phyloP scores from a whole-genome alignment of 208 protist species.

The Trichomonas gallinae region DNA sequence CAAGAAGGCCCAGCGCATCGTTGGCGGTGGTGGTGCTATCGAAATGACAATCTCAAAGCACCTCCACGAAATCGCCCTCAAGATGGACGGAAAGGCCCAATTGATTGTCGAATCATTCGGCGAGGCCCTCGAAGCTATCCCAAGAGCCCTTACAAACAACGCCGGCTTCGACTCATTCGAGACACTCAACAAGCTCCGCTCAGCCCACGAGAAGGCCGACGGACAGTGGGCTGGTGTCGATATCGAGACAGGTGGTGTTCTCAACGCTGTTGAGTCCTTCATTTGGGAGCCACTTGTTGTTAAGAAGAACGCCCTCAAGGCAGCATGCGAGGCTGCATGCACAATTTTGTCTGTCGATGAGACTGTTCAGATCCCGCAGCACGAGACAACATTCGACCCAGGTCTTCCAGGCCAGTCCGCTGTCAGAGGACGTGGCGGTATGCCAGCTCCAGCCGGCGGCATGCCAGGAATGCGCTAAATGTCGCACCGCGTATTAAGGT shows the following conservation, averaged over 20 bases:
- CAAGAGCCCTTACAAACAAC: slow-evolving; percentile 91
- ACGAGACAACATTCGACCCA: neutral
- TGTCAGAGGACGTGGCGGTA: neutral
- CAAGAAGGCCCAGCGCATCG: slow-evolving; percentile 75
- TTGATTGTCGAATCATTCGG: slow-evolving; percentile 93
- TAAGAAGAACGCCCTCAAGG: slow-evolving; percentile 85
- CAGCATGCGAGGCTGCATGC: slow-evolving; percentile 96
- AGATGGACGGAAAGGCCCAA: slow-evolving; percentile 94
- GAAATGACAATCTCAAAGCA: slow-evolving; percentile 97
- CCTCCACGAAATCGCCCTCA: slow-evolving; percentile 79
- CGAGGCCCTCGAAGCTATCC: slow-evolving; percentile 97
- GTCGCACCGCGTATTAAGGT: neutral
- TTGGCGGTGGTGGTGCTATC: slow-evolving; percentile 97
- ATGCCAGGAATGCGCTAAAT: neutral
- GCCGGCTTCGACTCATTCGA: slow-evolving; percentile 98
- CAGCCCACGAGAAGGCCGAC: slow-evolving; percentile 71
- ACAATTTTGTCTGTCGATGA: slow-evolving; percentile 98
- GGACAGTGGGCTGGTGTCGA: slow-evolving; percentile 33
- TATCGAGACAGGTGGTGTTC: slow-evolving; percentile 57
- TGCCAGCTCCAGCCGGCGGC: neutral
- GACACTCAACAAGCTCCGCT: slow-evolving; percentile 95
- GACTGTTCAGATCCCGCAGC: slow-evolving; percentile 62
- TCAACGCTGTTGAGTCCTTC: slow-evolving; percentile 73
- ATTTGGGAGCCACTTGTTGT: slow-evolving; percentile 85
- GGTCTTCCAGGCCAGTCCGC: neutral